phyloP scores from a whole-genome alignment of 2,329 filamentous ascomycete species.

The Pseudogymnoascus sp. region DNA sequence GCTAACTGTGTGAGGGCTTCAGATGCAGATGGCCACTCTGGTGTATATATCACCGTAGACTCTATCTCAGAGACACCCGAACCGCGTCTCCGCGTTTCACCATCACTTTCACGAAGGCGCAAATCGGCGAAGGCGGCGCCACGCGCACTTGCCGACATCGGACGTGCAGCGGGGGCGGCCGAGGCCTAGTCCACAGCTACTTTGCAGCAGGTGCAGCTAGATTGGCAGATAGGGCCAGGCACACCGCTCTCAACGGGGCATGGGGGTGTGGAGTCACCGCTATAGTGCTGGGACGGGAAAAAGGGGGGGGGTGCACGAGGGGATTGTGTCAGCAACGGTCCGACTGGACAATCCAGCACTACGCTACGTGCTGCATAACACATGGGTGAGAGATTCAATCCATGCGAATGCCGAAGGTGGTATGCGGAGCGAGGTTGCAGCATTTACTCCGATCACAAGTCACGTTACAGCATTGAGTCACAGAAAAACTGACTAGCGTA shows the following conservation, averaged over 20 bases:
- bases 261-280: neutral
- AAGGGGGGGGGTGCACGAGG: neutral
- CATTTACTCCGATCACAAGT: neutral
- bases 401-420: neutral
- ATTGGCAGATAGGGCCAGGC: neutral
- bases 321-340: neutral
- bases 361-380: neutral
- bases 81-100: constrained; percentile 3
- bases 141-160: neutral
- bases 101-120: neutral
- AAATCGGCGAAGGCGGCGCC: neutral
- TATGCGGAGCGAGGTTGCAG: neutral
- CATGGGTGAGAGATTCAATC: neutral
- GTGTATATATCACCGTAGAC: constrained; percentile 9
- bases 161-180: neutral
- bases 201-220: neutral
- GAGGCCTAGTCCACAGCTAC: neutral
- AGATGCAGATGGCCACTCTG: neutral
- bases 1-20: constrained; percentile 7
- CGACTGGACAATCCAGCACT: neutral
- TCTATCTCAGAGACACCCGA: constrained; percentile 6
- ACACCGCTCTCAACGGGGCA: neutral
- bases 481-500: constrained; percentile 4
- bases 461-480: constrained; percentile 9
- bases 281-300: neutral